Evolutionary conservation across 805 yeast genomes (phyloP).

Genomic region (Candida broadrunensis): DNA sequence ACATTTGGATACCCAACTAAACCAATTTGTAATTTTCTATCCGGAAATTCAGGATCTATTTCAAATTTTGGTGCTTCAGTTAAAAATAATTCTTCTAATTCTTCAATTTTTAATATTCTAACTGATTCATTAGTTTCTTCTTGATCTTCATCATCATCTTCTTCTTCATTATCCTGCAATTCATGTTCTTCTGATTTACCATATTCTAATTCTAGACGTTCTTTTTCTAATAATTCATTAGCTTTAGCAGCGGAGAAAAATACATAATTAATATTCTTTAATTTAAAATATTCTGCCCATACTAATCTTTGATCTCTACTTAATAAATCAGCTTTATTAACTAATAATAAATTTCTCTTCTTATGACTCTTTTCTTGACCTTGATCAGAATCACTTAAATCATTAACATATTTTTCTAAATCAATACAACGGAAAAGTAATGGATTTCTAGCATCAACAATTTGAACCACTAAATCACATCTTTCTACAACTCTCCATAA

Average conservation of each 20-base stretch:
- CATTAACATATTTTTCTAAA: constrained; percentile 78
- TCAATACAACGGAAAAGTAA: constrained; percentile 85
- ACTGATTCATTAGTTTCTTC: constrained; percentile 35
- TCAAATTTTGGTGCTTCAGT: constrained; percentile 72
- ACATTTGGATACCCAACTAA: constrained; percentile 95
- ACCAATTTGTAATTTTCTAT: constrained; percentile 77
- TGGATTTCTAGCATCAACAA: constrained; percentile 97
- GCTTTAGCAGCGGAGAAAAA: constrained; percentile 92
- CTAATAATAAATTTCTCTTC: constrained; percentile 77
- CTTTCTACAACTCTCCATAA: constrained; percentile 97
- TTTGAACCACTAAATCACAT: constrained; percentile 90
- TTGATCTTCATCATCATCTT: constrained; percentile 22
- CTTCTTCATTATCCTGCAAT: constrained; percentile 13
- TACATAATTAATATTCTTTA: constrained; percentile 71
- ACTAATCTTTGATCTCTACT: constrained; percentile 69
- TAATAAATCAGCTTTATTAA: constrained; percentile 90
- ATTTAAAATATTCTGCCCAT: constrained; percentile 84
- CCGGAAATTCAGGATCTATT: constrained; percentile 53
- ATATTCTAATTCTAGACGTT: constrained; percentile 43
- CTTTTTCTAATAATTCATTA: constrained; percentile 67
- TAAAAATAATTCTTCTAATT: constrained; percentile 77
- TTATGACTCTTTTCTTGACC: constrained; percentile 20
- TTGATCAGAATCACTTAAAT: constrained; percentile 53
- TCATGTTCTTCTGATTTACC: constrained; percentile 11
- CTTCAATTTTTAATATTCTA: constrained; percentile 74